Conservation (phyloP, 2,329 filamentous ascomycete genomes). For the Fusarium buharicum region DNA sequence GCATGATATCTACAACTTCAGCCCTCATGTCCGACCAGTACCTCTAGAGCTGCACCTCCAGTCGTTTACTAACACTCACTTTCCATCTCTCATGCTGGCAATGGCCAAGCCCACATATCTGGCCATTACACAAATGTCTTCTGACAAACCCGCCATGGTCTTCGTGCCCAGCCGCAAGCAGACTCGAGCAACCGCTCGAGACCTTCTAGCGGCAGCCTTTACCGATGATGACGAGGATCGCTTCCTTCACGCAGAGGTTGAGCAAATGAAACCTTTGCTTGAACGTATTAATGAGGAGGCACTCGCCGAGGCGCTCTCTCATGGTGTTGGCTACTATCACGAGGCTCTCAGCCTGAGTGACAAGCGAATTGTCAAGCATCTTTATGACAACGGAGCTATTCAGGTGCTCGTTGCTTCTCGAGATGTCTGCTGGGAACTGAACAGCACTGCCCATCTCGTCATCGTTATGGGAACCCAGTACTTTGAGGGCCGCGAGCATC, state of each 20-base stretch:
- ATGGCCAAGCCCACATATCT: constrained; percentile 97
- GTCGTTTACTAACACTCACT: constrained; percentile 94
- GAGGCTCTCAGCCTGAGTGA: constrained; percentile 90
- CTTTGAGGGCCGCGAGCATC: constrained; percentile 95
- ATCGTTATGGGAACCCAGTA: constrained; percentile 98
- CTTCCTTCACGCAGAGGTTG: constrained; percentile 85
- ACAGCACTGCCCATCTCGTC: constrained; percentile 87
- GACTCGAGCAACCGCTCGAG: constrained; percentile 84
- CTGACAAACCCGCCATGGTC: constrained; percentile 88
- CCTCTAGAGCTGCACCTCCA: constrained; percentile 95
- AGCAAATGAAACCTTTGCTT: constrained; percentile 84
- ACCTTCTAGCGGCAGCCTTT: constrained; percentile 86
- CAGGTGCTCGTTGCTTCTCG: constrained; percentile 81
- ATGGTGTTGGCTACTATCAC: constrained; percentile 97
- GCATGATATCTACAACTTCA: constrained; percentile 99
- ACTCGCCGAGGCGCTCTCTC: constrained; percentile 86
- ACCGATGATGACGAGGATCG: constrained; percentile 92
- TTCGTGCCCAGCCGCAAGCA: constrained; percentile 97
- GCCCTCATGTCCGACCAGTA: constrained; percentile 86
- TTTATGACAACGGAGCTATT: constrained; percentile 89
- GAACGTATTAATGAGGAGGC: constrained; percentile 86
- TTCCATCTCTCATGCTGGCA: constrained; percentile 96
- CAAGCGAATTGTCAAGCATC: constrained; percentile 91
- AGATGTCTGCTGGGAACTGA: constrained; percentile 96
- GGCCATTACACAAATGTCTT: constrained; percentile 86